Conservation (phyloP, 1,139 yeast genomes). For the Sugiyamaella paludigena region DNA sequence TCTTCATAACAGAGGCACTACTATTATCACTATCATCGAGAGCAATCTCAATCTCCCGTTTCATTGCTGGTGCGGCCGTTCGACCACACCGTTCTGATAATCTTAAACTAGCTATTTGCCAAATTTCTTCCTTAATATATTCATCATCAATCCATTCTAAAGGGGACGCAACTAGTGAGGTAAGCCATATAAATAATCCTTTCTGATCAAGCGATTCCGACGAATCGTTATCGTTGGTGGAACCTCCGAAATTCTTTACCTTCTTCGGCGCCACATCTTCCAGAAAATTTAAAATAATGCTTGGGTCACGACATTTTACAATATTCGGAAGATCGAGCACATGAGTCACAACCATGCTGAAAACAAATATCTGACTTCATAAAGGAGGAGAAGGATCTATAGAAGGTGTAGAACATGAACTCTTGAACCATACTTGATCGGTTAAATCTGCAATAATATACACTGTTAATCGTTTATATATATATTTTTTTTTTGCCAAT, state of each 20-base stretch:
- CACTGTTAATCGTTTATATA: too few species aligned
- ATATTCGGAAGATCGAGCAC: constrained; percentile 16
- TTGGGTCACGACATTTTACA: neutral
- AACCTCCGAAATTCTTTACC: constrained; percentile 53
- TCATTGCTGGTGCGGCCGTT: constrained; percentile 74
- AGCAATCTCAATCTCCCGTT: constrained; percentile 44
- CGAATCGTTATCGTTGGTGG: constrained; percentile 18
- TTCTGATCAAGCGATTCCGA: constrained; percentile 30
- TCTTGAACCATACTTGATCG: neutral
- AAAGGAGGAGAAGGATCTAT: neutral
- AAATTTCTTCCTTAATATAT: constrained; percentile 44
- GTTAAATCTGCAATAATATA: neutral
- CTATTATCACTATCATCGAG: constrained; percentile 2
- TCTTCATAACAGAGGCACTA: constrained; percentile 19
- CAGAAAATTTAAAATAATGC: constrained; percentile 2
- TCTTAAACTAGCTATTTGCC: constrained; percentile 58
- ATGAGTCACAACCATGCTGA: constrained; percentile 5
- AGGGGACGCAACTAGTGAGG: constrained; percentile 58
- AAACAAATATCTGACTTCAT: neutral
- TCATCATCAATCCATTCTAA: constrained; percentile 49
- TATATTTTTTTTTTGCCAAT: neutral
- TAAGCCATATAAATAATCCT: constrained; percentile 57
- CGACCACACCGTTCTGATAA: constrained; percentile 85
- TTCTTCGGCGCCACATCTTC: constrained; percentile 42
- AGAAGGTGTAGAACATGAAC: neutral